A percentile compares a stretch with the other conserved stretches of the same genome.
These are phyloP conservation scores for Aspergillus proliferans DNA, from an alignment of 2,329 filamentous ascomycete genomes.

Conservation along the genomic window DNA sequence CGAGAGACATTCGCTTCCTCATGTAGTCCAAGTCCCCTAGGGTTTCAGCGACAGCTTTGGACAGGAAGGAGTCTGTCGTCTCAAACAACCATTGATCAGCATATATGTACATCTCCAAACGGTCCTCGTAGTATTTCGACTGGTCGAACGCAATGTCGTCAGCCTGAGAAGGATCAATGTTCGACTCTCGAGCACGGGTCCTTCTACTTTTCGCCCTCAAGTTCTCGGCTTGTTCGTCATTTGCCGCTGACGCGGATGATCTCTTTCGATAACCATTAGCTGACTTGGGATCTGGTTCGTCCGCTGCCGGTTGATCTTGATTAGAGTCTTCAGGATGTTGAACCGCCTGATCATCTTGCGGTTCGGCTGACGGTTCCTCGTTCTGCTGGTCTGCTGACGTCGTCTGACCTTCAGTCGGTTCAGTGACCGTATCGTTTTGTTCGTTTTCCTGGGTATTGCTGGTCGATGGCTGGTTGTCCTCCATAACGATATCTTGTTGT, in stretches of 20 bases:
- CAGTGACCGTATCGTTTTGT: slow-evolving; percentile 4
- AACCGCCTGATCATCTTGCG: slow-evolving; percentile 25
- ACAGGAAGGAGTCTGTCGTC: slow-evolving; percentile 47
- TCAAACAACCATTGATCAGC: slow-evolving; percentile 55
- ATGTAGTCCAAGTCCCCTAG: slow-evolving; percentile 39
- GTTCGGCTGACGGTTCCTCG: slow-evolving; percentile 33
- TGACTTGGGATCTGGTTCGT: slow-evolving; percentile 27
- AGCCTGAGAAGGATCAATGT: slow-evolving; percentile 42
- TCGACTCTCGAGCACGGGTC: slow-evolving; percentile 54
- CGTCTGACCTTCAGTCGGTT: slow-evolving; percentile 26
- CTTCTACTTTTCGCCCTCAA: slow-evolving; percentile 55
- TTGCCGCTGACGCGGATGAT: slow-evolving; percentile 54
- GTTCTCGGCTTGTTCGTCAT: slow-evolving; percentile 53
- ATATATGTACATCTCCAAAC: slow-evolving; percentile 47
- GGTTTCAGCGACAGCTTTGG: slow-evolving; percentile 44
- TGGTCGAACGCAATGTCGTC: slow-evolving; percentile 48
- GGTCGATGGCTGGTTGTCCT: slow-evolving; percentile 3
- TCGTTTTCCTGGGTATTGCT: slow-evolving; percentile 9
- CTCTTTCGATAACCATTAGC: slow-evolving; percentile 50
- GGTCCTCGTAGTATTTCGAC: slow-evolving; percentile 50
- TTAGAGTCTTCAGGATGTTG: slow-evolving; percentile 14
- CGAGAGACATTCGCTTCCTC: slow-evolving; percentile 21
- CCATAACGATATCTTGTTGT: slow-evolving; percentile 13
- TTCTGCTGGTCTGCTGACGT: slow-evolving; percentile 27
- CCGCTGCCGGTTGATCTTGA: slow-evolving; percentile 17